These are phyloP conservation scores for Saccharomycopsis selenospora DNA, from an alignment of 805 yeast genomes.

Conservation along the genomic window DNA sequence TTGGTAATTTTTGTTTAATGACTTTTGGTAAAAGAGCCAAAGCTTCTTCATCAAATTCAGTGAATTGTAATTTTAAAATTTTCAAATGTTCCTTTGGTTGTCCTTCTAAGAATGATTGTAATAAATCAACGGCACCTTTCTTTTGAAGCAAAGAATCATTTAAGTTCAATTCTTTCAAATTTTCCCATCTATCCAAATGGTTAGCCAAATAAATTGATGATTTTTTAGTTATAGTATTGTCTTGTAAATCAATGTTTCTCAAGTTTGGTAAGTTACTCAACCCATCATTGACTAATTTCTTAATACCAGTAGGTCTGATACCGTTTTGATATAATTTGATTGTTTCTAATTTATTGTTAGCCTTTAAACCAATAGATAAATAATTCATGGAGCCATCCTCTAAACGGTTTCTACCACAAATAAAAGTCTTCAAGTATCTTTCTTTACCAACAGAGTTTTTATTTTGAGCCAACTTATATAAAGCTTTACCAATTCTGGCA, in stretches of 20 bases:
- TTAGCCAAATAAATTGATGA: constrained; percentile 63
- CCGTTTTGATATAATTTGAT: constrained; percentile 92
- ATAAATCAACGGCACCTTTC: constrained; percentile 57
- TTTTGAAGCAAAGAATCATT: constrained; percentile 84
- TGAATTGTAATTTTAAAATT: constrained; percentile 71
- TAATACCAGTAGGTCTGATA: constrained; percentile 88
- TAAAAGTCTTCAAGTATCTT: constrained; percentile 68
- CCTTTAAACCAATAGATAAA: constrained; percentile 77
- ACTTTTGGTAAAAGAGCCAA: constrained; percentile 52
- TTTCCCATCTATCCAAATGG: constrained; percentile 54
- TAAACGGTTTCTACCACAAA: constrained; percentile 95
- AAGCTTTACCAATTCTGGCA: constrained; percentile 82
- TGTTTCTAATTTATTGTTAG: constrained; percentile 64
- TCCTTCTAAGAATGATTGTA: constrained; percentile 40
- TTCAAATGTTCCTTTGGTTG: constrained; percentile 39
- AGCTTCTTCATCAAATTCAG: constrained; percentile 69
- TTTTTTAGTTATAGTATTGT: constrained; percentile 77
- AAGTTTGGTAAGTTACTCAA: constrained; percentile 54
- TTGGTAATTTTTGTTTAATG: constrained; percentile 48
- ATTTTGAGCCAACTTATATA: constrained; percentile 60
- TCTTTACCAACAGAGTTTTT: constrained; percentile 34
- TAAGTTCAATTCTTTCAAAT: constrained; percentile 69
- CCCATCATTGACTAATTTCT: constrained; percentile 66
- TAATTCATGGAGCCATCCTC: constrained; percentile 90
- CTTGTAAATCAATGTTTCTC: constrained; percentile 78